Evolutionary conservation across 306 rosid genomes (phyloP).

Genomic region (Astragalus glycyphyllos): DNA sequence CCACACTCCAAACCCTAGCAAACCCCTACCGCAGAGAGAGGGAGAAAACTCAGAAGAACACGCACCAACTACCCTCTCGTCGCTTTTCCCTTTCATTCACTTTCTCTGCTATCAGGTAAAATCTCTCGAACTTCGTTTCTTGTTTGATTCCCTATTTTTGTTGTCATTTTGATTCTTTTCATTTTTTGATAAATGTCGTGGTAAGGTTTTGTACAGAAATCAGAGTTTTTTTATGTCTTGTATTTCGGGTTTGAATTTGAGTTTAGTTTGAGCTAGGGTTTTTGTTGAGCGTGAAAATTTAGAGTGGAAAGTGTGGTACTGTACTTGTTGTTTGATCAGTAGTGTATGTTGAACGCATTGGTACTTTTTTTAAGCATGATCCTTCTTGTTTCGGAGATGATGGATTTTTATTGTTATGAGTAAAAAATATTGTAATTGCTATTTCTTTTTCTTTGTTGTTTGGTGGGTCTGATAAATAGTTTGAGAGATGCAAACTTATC

Average conservation of each 20-base stretch:
- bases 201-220: not conserved
- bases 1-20: slow-evolving; percentile 59
- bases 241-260: not conserved
- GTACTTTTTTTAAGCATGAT: not conserved
- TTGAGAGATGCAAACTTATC: not conserved
- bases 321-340: slow-evolving; percentile 13
- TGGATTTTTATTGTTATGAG: not conserved
- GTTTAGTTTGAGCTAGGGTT: not conserved
- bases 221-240: not conserved
- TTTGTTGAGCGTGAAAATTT: slow-evolving; percentile 4
- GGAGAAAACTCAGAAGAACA: slow-evolving; percentile 42
- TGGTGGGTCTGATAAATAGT: not conserved
- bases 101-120: slow-evolving; percentile 47
- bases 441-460: too few relatives aligned
- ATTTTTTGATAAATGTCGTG: not conserved
- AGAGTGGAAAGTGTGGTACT: not conserved
- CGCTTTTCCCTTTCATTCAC: slow-evolving; percentile 41
- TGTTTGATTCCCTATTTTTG: not conserved
- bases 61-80: slow-evolving; percentile 39
- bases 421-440: not conserved
- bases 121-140: not conserved
- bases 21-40: slow-evolving; percentile 59
- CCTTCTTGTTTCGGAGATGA: not conserved
- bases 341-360: not conserved
- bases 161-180: not conserved